Percentiles rank a stretch among this genome's conserved stretches.
phyloP scores from a whole-genome alignment of 441 rosid species.

The California macrophylla region DNA sequence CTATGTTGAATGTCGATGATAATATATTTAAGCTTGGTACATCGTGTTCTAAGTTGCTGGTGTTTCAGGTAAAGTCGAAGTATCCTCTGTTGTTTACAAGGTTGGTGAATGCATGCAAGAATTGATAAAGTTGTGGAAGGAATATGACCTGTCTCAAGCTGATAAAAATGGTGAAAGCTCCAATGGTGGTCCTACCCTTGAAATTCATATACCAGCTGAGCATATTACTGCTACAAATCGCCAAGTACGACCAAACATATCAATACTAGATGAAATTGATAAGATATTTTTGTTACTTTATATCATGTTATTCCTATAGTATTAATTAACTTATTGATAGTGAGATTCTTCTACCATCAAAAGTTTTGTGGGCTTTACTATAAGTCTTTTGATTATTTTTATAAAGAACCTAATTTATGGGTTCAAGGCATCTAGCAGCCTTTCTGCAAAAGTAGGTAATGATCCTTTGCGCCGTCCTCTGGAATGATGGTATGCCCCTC shows the following conservation, averaged over 20 bases:
- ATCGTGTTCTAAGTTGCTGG: conserved; percentile 20
- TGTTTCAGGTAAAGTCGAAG: conserved; percentile 77
- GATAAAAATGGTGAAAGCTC: conserved; percentile 60
- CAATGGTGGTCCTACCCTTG: conserved; percentile 77
- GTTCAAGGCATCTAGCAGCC: not conserved
- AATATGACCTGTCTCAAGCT: conserved; percentile 56
- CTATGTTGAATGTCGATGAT: not conserved
- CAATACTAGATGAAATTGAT: conserved; percentile 9
- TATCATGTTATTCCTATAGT: not conserved
- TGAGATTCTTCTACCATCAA: not conserved
- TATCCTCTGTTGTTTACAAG: conserved; percentile 73
- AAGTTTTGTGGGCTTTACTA: conserved; percentile 3
- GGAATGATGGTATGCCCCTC: not conserved
- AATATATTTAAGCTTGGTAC: not conserved
- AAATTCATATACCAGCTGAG: conserved; percentile 88
- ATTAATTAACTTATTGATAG: not conserved
- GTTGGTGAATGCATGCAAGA: conserved; percentile 99
- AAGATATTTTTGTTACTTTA: conserved; percentile 10
- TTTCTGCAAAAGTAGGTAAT: not conserved
- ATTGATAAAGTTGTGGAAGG: conserved; percentile 85
- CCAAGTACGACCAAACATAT: conserved; percentile 50
- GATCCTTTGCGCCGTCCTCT: not conserved
- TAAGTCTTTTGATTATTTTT: not conserved
- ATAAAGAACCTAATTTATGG: not conserved
- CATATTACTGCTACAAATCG: conserved; percentile 98